These are phyloP conservation scores for Prunella vulgaris DNA, from an alignment of 257 asterid genomes.

Conservation along the genomic window DNA sequence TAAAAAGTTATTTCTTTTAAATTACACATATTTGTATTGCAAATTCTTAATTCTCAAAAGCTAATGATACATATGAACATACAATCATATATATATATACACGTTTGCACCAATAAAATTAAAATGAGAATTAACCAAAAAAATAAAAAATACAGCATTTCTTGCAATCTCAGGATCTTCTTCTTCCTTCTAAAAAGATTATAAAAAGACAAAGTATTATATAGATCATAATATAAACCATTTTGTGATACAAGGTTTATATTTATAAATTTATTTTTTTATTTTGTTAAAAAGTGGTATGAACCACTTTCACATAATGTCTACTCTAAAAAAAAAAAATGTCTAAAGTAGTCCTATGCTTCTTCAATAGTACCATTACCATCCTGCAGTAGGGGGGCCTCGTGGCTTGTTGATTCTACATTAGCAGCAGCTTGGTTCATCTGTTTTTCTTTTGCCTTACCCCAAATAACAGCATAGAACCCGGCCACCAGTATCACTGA, in stretches of 20 bases:
- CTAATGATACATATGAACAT: background rate
- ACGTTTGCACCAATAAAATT: background rate
- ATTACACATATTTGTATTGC: too few relatives aligned
- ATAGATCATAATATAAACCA: too few relatives aligned
- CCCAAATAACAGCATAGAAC: slow-evolving; percentile 53
- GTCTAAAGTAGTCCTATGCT: slow-evolving; percentile 17
- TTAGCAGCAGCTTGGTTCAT: background rate
- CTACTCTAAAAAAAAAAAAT: too few relatives aligned
- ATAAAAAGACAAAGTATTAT: too few relatives aligned
- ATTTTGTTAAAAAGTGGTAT: too few relatives aligned
- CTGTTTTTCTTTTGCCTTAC: slow-evolving; percentile 33
- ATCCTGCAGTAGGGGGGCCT: slow-evolving; percentile 36
- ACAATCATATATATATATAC: background rate
- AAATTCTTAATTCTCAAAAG: too few relatives aligned
- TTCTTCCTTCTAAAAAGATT: too few relatives aligned
- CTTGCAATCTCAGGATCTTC: background rate
- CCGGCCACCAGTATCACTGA: slow-evolving; percentile 38
- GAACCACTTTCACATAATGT: too few relatives aligned
- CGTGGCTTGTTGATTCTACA: slow-evolving; percentile 26
- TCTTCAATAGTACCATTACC: slow-evolving; percentile 27
- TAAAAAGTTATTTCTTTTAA: too few relatives aligned
- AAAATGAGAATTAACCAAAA: background rate
- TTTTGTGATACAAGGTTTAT: too few relatives aligned
- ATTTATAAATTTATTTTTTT: too few relatives aligned
- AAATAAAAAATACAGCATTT: background rate